Base-by-base conservation (phyloP, 768 basidiomycete species). In the Boletellus sp. region DNA sequence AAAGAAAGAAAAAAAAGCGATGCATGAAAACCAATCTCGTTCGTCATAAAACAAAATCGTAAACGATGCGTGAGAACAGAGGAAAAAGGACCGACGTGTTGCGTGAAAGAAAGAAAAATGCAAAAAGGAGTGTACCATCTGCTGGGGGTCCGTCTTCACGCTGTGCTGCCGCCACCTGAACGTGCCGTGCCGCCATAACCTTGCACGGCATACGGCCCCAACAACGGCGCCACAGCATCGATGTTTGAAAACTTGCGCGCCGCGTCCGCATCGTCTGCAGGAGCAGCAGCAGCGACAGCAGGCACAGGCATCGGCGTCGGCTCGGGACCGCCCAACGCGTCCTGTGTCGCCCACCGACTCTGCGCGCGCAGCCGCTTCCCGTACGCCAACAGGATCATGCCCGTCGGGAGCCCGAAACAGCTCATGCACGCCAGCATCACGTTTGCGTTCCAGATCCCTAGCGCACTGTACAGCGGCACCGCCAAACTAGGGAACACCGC, bases 321-420 rank as follows among this genome's bases (percentile, higher is more conserved):
- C 6, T 28, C 43, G 3, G 45, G n/a, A 4, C 16, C 40, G 4
- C 26, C 48, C 11, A 38, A 22, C n/a, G 3, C 45, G 17, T 62
- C 58, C 35, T 65, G 63, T 23, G 45, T 54, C 19, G 63, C 63
- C 63, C 63, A 64, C n/a, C 52, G 54, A 52, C 63, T 65, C 16
- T 7, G 47, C 8, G 50, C 63, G 19, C 63, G 54, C 32, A 64
- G 28, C 3, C 42, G 45, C 19, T 57, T 62, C 20, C 63, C 63
- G 20, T 60, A 56, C 5, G 55, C 42, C 50, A 65, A 31, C 36
- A 64, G 19, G 17, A 60, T 16, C 34, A 62, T 12, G 4, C 28
- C 63, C 15, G 53, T 23, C 17, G 63, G 63, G 33, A 64, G 42
- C n/a, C 63, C 63, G 8, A 55, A 13, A 9, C 63, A 65, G 36